phyloP scores from a whole-genome alignment of 768 basidiomycete species.

The Naematelia encephala region DNA sequence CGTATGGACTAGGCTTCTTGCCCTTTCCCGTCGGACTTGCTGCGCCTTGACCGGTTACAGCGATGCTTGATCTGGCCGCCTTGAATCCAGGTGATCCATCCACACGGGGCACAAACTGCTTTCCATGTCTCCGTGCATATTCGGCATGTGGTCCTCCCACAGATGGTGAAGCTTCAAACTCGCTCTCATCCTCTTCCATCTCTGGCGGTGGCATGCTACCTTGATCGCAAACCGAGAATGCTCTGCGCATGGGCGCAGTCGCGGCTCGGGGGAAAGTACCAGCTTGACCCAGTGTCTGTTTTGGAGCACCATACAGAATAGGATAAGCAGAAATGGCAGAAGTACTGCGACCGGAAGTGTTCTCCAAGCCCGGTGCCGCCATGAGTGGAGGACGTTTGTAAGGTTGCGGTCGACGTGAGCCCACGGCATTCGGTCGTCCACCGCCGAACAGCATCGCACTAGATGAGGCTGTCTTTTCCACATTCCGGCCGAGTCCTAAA shows the following conservation, averaged over 20 bases:
- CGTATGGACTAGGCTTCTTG: slow-evolving; percentile 33
- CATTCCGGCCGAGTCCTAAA: slow-evolving; percentile 19
- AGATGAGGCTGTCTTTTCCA: slow-evolving; percentile 40
- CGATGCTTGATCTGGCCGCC: slow-evolving; percentile 23
- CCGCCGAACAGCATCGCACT: slow-evolving; percentile 36
- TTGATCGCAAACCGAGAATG: slow-evolving; percentile 49
- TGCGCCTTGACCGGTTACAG: slow-evolving; percentile 11
- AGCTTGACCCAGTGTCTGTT: slow-evolving; percentile 10
- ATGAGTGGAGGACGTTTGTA: slow-evolving; percentile 45
- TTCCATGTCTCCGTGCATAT: slow-evolving; percentile 25
- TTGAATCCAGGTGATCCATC: slow-evolving; percentile 40
- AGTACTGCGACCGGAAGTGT: slow-evolving; percentile 10
- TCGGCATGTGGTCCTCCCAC: slow-evolving; percentile 28
- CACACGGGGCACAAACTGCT: slow-evolving; percentile 23
- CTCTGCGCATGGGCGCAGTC: slow-evolving; percentile 44
- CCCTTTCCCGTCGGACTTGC: slow-evolving; percentile 20
- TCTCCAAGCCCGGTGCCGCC: slow-evolving; percentile 15
- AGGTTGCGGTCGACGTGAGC: slow-evolving; percentile 27
- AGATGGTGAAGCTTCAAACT: slow-evolving; percentile 34
- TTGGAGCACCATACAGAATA: slow-evolving; percentile 30
- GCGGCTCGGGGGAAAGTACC: slow-evolving; percentile 32
- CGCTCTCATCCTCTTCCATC: slow-evolving; percentile 38
- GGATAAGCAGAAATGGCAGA: slow-evolving; percentile 41
- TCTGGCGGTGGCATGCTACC: slow-evolving; percentile 28
- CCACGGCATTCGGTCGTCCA: slow-evolving; percentile 22